phyloP scores from a whole-genome alignment of 2,329 filamentous ascomycete genomes.

The Botrytis galanthina region DNA sequence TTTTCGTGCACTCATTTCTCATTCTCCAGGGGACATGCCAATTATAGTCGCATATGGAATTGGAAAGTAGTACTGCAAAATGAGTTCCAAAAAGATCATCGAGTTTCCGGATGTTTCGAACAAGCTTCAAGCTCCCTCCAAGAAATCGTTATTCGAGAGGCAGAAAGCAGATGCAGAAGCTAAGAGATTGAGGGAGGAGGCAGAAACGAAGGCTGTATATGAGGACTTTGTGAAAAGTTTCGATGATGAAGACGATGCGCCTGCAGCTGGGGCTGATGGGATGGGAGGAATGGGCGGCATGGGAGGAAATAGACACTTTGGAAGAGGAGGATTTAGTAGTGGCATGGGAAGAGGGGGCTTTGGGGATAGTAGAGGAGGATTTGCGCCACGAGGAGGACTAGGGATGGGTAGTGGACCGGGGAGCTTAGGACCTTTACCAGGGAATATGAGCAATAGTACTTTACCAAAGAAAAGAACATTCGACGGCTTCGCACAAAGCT shows the following conservation, averaged over 20 bases:
- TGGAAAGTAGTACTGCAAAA: constrained; percentile 5
- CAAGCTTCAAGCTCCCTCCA: constrained; percentile 76
- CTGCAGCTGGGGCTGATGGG: constrained; percentile 23
- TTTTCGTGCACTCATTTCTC: neutral
- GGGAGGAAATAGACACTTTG: constrained; percentile 32
- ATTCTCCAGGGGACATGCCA: neutral
- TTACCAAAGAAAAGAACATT: constrained; percentile 52
- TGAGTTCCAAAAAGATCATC: constrained; percentile 33
- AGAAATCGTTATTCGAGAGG: constrained; percentile 84
- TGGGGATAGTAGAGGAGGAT: constrained; percentile 37
- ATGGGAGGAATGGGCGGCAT: constrained; percentile 30
- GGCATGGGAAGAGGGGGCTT: constrained; percentile 38
- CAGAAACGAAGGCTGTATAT: constrained; percentile 82
- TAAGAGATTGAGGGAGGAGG: constrained; percentile 78
- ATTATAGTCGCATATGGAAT: constrained; percentile 1
- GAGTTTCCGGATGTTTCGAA: constrained; percentile 69
- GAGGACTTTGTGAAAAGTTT: constrained; percentile 85
- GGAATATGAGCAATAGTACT: constrained; percentile 41
- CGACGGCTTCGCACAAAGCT: constrained; percentile 44
- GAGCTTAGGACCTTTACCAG: constrained; percentile 55
- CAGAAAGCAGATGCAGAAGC: constrained; percentile 88
- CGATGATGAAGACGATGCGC: constrained; percentile 52
- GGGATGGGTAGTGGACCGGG: constrained; percentile 54
- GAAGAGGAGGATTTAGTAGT: constrained; percentile 24
- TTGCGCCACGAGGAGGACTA: constrained; percentile 9